phyloP scores from a whole-genome alignment of 176 grass and related monocot genomes.

The Paspalum vaginatum region DNA sequence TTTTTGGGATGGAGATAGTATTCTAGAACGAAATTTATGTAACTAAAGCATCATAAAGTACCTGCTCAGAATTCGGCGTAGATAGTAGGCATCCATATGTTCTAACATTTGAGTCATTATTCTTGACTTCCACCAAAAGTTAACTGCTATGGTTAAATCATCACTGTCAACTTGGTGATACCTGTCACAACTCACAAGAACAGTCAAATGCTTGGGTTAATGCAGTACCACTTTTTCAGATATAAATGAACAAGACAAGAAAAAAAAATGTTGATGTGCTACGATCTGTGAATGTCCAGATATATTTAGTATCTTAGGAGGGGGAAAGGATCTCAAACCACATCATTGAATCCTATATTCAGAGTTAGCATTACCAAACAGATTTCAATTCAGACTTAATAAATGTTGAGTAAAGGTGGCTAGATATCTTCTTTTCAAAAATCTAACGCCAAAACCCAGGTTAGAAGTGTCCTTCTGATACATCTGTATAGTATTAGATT shows the following conservation, averaged over 20 bases:
- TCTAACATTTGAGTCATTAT: constrained; percentile 83
- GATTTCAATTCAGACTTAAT: background rate
- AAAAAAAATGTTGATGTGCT: background rate
- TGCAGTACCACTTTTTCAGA: constrained; percentile 6
- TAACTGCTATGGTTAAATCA: constrained; percentile 90
- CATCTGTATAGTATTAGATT: too few species aligned
- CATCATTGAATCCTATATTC: background rate
- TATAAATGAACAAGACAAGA: background rate
- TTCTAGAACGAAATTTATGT: constrained; percentile 4
- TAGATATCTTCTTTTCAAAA: background rate
- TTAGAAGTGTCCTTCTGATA: too few species aligned
- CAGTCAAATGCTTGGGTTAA: constrained; percentile 11
- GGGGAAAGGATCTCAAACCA: background rate
- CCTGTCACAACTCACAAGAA: constrained; percentile 72
- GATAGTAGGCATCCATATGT: constrained; percentile 98
- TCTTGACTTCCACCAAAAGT: constrained; percentile 96
- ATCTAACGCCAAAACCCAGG: background rate
- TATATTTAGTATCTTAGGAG: constrained; percentile 12
- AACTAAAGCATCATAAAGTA: constrained; percentile 47
- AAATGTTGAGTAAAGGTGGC: background rate
- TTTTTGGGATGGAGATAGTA: background rate
- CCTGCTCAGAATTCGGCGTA: constrained; percentile 85
- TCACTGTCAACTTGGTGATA: constrained; percentile 97
- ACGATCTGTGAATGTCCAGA: constrained; percentile 8
- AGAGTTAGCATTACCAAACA: background rate